Percentiles rank a stretch among this genome's conserved stretches.
Evolutionary conservation across 441 rosid species (phyloP).

Genomic region (Adansonia rubrostipa): DNA sequence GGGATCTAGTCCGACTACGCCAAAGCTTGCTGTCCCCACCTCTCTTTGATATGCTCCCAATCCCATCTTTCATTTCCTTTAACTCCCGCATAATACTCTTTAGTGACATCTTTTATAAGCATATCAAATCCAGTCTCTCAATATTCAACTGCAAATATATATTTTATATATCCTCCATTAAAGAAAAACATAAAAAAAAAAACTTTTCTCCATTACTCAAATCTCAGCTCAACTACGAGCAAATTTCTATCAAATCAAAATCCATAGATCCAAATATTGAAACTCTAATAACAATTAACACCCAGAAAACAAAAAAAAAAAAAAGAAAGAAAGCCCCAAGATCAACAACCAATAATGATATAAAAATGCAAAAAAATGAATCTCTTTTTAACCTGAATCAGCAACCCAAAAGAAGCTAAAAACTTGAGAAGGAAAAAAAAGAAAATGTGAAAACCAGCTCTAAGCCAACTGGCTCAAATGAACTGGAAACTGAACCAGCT

Average conservation of each 20-base stretch:
- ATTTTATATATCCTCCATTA: not conserved
- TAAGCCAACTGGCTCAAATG: slow-evolving; percentile 9
- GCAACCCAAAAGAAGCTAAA: not conserved
- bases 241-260: not conserved
- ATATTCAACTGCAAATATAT: slow-evolving; percentile 31
- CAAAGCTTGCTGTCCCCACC: slow-evolving; percentile 54
- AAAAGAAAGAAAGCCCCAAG: not conserved
- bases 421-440: not conserved
- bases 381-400: slow-evolving; percentile 10
- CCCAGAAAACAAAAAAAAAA: not conserved
- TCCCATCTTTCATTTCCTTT: slow-evolving; percentile 78
- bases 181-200: not conserved
- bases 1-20: slow-evolving; percentile 64
- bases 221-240: slow-evolving; percentile 11
- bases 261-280: not conserved
- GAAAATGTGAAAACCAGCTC: slow-evolving; percentile 16
- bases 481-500: slow-evolving; percentile 22
- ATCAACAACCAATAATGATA: slow-evolving; percentile 7
- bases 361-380: not conserved
- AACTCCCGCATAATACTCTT: slow-evolving; percentile 85
- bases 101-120: slow-evolving; percentile 63
- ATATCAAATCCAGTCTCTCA: slow-evolving; percentile 33
- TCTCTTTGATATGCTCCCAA: slow-evolving; percentile 73
- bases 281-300: not conserved
- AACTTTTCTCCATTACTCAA: not conserved